Base-by-base conservation (phyloP, 1,284 basidiomycete genomes). In the Fomitopsis palustris region DNA sequence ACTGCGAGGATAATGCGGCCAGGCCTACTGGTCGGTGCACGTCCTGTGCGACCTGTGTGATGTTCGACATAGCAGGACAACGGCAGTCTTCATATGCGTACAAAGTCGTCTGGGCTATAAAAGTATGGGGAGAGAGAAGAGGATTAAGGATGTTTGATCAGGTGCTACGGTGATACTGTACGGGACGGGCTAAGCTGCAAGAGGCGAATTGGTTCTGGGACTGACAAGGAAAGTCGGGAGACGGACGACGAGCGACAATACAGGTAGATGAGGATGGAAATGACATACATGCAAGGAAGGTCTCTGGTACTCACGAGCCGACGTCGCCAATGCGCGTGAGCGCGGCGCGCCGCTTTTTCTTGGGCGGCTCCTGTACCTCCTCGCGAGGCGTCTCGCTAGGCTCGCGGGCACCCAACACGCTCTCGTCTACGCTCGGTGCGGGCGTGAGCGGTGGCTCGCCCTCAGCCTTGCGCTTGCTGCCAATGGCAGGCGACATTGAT, bases 261-360 rank as follows among this genome's bases (percentile, higher is more conserved):
- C 54, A 55, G 21, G 19, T 47, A 41, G 33, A 56, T 56, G 29
- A 55, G 10, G 29, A 35, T 33, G 33, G 33, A 51, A 17, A 33
- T 49, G 17, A 29, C 23, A 43, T 17, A 19, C 6, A 14, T n/a
- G 17, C 1, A 10, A 17, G n/a, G n/a, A n/a, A n/a, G n/a, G n/a
- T n/a, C n/a, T n/a, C n/a, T n/a, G n/a, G n/a, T n/a, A 23, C 29
- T 65, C 55, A 67, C 14, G 65, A 71, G 42, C 69, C 85, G 62
- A 90, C 64, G 71, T 88, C 90, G 19, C 84, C 81, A 1, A 92
- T 82, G 29, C 80, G 83, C 14, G 89, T 95, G 65, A 95, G 80
- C 35, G 85, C 91, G 19, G 96, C 86, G 35, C 94, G 80, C 59
- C 94, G 83, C 75, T 95, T 96, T 78, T 96, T 96, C 84, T 93